A percentile compares a stretch with the other conserved stretches of the same genome.
Conservation (phyloP, 1,284 basidiomycete species). For the Pseudozyma sp. region DNA sequence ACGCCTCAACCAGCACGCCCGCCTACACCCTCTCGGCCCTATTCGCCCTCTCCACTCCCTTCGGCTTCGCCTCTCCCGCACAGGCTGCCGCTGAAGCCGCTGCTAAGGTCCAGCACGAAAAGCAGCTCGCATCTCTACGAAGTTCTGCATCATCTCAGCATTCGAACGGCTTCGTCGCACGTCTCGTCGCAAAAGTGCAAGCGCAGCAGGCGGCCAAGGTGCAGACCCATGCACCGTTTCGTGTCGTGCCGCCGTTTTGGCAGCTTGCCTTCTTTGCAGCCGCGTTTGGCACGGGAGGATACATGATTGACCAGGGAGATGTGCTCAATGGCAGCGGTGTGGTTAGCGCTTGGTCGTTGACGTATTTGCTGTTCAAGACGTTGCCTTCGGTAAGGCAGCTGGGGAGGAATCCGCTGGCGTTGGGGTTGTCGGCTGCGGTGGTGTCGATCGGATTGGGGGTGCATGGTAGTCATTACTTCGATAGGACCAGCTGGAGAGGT, state of each 20-base stretch:
- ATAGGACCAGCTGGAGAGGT: conserved; percentile 59
- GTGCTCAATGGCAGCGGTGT: conserved; percentile 61
- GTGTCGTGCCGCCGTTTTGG: conserved; percentile 61
- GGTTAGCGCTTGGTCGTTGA: conserved; percentile 59
- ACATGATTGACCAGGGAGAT: conserved; percentile 64
- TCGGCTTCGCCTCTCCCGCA: conserved; percentile 51
- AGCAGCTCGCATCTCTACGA: conserved; percentile 20
- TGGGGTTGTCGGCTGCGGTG: conserved; percentile 35
- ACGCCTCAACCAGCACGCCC: conserved; percentile 39
- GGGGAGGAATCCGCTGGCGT: conserved; percentile 33
- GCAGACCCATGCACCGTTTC: conserved; percentile 10
- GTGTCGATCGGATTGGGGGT: conserved; percentile 49
- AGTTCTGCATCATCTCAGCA: conserved; percentile 8
- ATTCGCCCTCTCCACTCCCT: conserved; percentile 53
- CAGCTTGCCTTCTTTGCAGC: conserved; percentile 58
- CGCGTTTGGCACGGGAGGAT: conserved; percentile 59
- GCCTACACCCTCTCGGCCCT: conserved; percentile 50
- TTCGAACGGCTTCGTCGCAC: conserved; percentile 26
- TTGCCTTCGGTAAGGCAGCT: conserved; percentile 36
- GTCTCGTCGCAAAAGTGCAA: conserved; percentile 35
- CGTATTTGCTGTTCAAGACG: conserved; percentile 61
- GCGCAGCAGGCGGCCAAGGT: conserved; percentile 13
- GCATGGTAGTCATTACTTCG: conserved; percentile 63
- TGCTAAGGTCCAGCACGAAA: conserved; percentile 28
- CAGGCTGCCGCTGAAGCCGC: conserved; percentile 45